Evolutionary conservation across 805 yeast genomes (phyloP).

Genomic region (Ogataea nitratoaversa): DNA sequence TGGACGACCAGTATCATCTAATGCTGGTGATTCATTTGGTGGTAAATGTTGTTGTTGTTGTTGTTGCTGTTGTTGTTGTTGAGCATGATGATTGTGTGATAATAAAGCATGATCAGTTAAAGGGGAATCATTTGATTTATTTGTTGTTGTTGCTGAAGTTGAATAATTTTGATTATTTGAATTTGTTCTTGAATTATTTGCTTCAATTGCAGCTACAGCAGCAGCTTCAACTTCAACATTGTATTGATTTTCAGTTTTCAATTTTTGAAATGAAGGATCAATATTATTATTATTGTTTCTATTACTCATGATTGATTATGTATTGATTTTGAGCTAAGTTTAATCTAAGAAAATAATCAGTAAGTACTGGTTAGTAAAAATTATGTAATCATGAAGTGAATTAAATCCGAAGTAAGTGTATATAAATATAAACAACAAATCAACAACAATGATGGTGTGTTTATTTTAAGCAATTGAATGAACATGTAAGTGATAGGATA

Average conservation of each 20-base stretch:
- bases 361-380: too few relatives aligned
- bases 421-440: too few relatives aligned
- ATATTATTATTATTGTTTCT: slow-evolving; percentile 4
- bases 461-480: background rate
- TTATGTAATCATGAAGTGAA: background rate
- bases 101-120: background rate
- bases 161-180: background rate
- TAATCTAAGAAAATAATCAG: too few relatives aligned
- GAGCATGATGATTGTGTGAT: background rate
- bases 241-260: slow-evolving; percentile 4
- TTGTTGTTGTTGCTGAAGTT: slow-evolving; percentile 1
- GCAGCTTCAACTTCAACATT: slow-evolving; percentile 27
- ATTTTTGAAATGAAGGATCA: slow-evolving; percentile 21
- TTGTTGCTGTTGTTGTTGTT: background rate
- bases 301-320: too few relatives aligned
- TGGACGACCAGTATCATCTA: slow-evolving; percentile 16
- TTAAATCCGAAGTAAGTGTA: background rate
- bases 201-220: slow-evolving; percentile 33
- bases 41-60: background rate
- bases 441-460: background rate
- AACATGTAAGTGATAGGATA: background rate
- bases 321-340: too few relatives aligned
- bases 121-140: background rate
- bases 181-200: slow-evolving; percentile 6
- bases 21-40: slow-evolving; percentile 10